phyloP scores from a whole-genome alignment of 2,329 filamentous ascomycete genomes.

The Bipolaris victoriae region DNA sequence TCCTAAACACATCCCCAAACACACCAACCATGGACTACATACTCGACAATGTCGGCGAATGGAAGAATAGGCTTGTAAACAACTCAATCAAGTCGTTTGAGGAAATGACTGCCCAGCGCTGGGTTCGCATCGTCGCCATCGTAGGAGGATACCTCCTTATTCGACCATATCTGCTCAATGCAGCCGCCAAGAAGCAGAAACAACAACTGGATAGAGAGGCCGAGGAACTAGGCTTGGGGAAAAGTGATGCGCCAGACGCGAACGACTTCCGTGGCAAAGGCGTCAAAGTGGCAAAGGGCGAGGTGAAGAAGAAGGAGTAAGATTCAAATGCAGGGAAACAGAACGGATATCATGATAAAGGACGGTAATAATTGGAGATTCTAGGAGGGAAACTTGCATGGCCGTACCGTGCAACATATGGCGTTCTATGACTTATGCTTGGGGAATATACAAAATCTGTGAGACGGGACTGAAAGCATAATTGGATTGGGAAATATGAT shows the following conservation, averaged over 20 bases:
- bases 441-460: constrained; percentile 3
- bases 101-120: constrained; percentile 53
- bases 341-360: neutral
- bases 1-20: neutral
- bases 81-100: constrained; percentile 54
- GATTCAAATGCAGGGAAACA: neutral
- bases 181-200: constrained; percentile 68
- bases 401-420: constrained; percentile 1
- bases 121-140: constrained; percentile 72
- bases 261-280: constrained; percentile 43
- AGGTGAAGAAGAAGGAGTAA: constrained; percentile 54
- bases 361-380: neutral
- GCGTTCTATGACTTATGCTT: constrained; percentile 5
- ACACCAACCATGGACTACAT: constrained; percentile 26
- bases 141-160: constrained; percentile 73
- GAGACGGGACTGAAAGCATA: constrained; percentile 17
- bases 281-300: constrained; percentile 42
- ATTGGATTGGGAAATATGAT: constrained; percentile 16
- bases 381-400: neutral
- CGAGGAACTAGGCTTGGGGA: constrained; percentile 48
- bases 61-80: constrained; percentile 46
- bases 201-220: constrained; percentile 63
- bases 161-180: constrained; percentile 74
- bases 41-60: constrained; percentile 37
- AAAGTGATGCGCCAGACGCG: constrained; percentile 39